Conservation (phyloP, 306 rosid species). For the Prunus mongolica region DNA sequence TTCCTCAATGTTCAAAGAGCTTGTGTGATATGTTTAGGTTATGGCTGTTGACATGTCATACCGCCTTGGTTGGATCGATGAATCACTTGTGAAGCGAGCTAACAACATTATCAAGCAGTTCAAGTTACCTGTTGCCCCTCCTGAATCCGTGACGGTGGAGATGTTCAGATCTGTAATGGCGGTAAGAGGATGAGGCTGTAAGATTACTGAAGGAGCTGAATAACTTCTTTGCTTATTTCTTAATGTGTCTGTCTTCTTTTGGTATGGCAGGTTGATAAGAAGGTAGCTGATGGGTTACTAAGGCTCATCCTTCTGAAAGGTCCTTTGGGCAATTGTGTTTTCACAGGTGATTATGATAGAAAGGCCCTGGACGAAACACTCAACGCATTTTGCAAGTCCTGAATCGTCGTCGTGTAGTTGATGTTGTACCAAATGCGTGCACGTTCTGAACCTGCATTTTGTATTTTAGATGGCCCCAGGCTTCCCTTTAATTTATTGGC, state of each 20-base stretch:
- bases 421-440: conserved; percentile 22
- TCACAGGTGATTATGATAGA: conserved; percentile 85
- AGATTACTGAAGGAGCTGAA: neutral
- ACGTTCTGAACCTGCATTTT: conserved; percentile 1
- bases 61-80: conserved; percentile 96
- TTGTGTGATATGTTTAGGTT: conserved; percentile 47
- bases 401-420: conserved; percentile 21
- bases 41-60: conserved; percentile 97
- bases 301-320: conserved; percentile 89
- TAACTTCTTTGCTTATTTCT: conserved; percentile 1
- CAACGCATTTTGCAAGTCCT: conserved; percentile 64
- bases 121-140: conserved; percentile 67
- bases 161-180: conserved; percentile 92
- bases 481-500: conserved; percentile 4
- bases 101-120: conserved; percentile 57
- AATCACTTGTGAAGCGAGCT: conserved; percentile 74
- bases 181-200: conserved; percentile 41
- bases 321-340: conserved; percentile 84
- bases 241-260: conserved; percentile 19
- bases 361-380: conserved; percentile 84
- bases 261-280: conserved; percentile 78
- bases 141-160: conserved; percentile 71
- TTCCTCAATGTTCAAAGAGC: conserved; percentile 17
- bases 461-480: conserved; percentile 4
- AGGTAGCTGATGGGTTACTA: conserved; percentile 90